Evolutionary conservation across 140 eudicot genomes (phyloP).

Genomic region (Flaveria floridana): DNA sequence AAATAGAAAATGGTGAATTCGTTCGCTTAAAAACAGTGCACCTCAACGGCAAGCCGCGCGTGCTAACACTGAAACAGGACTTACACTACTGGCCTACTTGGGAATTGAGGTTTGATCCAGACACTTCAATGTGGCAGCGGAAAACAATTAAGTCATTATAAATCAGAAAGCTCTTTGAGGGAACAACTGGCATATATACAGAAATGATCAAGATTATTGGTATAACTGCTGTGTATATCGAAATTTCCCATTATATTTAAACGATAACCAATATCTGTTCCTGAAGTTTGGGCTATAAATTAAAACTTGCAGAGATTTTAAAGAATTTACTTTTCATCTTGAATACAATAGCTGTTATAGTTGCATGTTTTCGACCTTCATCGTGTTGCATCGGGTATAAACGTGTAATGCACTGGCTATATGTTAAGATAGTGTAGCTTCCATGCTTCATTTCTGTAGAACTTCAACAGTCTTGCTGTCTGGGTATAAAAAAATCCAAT

Average conservation of each 20-base stretch:
- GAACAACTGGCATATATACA: conserved; percentile 17
- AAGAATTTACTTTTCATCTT: background rate
- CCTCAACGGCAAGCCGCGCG: conserved; percentile 81
- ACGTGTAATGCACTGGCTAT: conserved; percentile 11
- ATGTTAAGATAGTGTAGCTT: background rate
- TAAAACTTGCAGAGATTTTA: background rate
- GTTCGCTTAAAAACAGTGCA: conserved; percentile 72
- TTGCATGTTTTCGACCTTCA: background rate
- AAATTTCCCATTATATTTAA: conserved; percentile 1
- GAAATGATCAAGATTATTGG: conserved; percentile 14
- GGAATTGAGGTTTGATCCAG: conserved; percentile 72
- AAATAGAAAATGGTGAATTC: conserved; percentile 60
- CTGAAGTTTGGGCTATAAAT: conserved; percentile 16
- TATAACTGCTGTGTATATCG: conserved; percentile 23
- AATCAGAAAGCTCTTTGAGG: background rate
- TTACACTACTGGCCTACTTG: conserved; percentile 92
- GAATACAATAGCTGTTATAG: conserved; percentile 15
- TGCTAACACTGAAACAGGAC: conserved; percentile 80
- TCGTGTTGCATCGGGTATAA: background rate
- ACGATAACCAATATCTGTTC: conserved; percentile 13
- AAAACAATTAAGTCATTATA: conserved; percentile 50
- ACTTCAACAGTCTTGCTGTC: background rate
- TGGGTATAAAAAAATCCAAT: too few species aligned
- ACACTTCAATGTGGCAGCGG: conserved; percentile 69
- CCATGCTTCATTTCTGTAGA: background rate